Evolutionary conservation across 2,329 filamentous ascomycete genomes (phyloP), one percentile per base, ranked within the genome.

Genomic region (Xylaria sp.): DNA sequence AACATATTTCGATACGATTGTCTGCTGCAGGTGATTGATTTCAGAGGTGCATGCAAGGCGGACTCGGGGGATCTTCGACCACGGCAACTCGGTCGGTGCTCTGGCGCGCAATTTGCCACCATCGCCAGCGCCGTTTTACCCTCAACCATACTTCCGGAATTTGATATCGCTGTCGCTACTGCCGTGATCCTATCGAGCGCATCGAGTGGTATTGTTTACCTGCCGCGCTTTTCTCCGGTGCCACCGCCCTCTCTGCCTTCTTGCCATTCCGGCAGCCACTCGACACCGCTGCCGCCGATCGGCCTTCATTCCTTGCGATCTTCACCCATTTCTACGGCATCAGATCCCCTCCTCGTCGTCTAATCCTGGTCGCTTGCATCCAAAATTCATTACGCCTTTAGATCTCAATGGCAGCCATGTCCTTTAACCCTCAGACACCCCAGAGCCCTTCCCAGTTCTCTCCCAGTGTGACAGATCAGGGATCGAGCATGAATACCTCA

Each of bases 361-460:
- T 21, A 12, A 35, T 48, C 42, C 42, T 71, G 67, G 64, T 48
- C 55, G 29, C 60, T 65, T 64, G n/a, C 64, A 51, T 64, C 40
- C 47, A 64, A 48, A 69, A 63, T 65, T 53, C 29, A n/a, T 37
- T 48, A 23, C 66, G 53, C 58, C 66, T 37, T 63, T n/a, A 59
- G 70, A 75, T 50, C 74, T 79, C 79, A 76, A 80, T 78, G 76
- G 78, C 80, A 82, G 86, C 80, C 80, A 90, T 90, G 88, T 88
- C 87, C 82, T 89, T 87, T 84, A 88, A 90, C 79, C 88, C 88
- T 75, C 88, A 88, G 76, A 91, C 88, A 75, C 89, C 89, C 78
- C 88, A 90, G 84, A 91, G 88, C 79, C 88, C 88, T 78, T 89
- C 87, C 78, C 86, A 89, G 78, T 83, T 85, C 77, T 89, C 86